Percentiles rank a stretch among this genome's conserved stretches.
Evolutionary conservation across 2,329 filamentous ascomycete genomes (phyloP).

Genomic region (Ophiostoma ulmi): DNA sequence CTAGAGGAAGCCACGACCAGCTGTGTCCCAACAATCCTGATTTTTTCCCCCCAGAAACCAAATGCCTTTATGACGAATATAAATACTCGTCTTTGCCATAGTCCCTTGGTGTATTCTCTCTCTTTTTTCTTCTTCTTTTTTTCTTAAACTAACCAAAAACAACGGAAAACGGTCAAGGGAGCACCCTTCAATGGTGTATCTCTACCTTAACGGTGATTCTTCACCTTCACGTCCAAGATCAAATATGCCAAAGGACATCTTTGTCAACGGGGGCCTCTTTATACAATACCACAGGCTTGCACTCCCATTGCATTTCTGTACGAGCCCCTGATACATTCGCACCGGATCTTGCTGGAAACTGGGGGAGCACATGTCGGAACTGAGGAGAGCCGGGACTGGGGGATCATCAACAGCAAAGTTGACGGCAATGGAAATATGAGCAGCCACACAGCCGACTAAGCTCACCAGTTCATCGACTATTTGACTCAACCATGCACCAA

Average conservation of each 20-base stretch:
- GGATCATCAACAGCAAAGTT: neutral
- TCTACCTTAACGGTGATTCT: neutral
- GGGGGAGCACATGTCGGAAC: neutral
- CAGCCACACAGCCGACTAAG: neutral
- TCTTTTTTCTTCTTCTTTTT: constrained; percentile 7
- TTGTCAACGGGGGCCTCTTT: neutral
- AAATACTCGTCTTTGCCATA: neutral
- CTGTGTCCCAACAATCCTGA: neutral
- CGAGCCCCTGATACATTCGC: neutral
- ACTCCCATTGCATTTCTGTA: neutral
- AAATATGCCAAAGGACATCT: neutral
- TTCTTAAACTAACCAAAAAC: neutral
- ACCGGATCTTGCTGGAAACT: neutral
- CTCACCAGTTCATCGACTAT: too few relatives aligned
- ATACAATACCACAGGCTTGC: neutral
- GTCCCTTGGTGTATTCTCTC: neutral
- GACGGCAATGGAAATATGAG: too few relatives aligned
- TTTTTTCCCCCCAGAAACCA: neutral
- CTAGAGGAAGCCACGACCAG: neutral
- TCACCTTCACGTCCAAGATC: neutral
- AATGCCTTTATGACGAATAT: neutral
- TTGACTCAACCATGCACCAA: too few relatives aligned
- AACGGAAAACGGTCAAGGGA: neutral
- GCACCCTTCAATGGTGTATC: neutral
- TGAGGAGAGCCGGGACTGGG: neutral